Evolutionary conservation across 495 filamentous ascomycete species (phyloP), one percentile per base, ranked within the genome.

Genomic region (Penicillium ucsense): DNA sequence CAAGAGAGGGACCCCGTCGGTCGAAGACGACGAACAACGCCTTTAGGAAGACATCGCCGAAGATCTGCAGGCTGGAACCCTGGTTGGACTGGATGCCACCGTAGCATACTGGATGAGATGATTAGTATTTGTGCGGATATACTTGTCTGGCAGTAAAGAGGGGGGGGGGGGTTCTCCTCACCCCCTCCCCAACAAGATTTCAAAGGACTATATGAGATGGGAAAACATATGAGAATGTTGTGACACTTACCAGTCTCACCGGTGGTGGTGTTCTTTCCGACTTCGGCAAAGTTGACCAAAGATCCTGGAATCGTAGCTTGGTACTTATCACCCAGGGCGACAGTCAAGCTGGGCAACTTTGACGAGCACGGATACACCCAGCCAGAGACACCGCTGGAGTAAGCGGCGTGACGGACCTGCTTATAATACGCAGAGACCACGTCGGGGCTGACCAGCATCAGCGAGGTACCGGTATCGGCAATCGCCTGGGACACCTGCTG

Each of bases 21-120:
- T 94, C 82, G 54, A 91, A 91, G 11, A 84, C 84, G 20, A 86
- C 84, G 59, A 88, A 91, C 54, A 85, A 77, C 20, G 82, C 75
- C 65, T 87, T 88, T 59, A 94, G 80, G 59, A 94, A 82, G 49
- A 85, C 76, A 55, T 90, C 86, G 8, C 88, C 88, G 52, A 82
- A 84, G 57, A 94, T 84, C 59, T 88, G 80, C 50, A 87, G 56
- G 3, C 60, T 63, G 9, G 72, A 70, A 4, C 74, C 75, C 6
- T 55, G 51, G 35, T 78, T 85, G 8, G 77, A 78, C 68, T 88
- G 85, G 37, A 89, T 54, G 47, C 83, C 85, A 46, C 84, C 84
- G 50, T 80, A 85, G 69, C 85, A 89, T 36, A 74, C 82, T 86
- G 46, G 40, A 38, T 34, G 34, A 45, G 12, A 28, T 3, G 38